Conservation (phyloP, 2,329 filamentous ascomycete species). For the Venturia nashicola region DNA sequence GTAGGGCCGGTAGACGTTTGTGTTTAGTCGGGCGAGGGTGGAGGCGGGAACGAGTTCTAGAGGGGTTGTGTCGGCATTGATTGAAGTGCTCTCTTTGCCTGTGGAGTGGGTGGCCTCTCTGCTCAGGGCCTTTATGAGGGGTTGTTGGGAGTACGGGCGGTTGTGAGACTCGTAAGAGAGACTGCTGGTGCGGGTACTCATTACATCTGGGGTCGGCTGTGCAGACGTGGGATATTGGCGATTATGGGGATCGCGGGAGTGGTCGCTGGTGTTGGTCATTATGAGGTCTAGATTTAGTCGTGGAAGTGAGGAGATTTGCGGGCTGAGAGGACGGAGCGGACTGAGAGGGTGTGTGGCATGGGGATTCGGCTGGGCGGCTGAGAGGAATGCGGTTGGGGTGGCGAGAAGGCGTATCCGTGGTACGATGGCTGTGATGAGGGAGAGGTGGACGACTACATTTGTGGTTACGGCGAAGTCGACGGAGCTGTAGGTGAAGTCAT, state of each 20-base stretch:
- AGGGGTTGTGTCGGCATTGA: background rate
- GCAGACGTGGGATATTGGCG: background rate
- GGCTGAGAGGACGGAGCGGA: background rate
- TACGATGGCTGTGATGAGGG: constrained; percentile 2
- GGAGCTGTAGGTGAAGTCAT: background rate
- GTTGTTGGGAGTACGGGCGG: background rate
- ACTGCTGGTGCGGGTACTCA: background rate
- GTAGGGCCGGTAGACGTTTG: background rate
- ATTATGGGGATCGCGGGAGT: background rate
- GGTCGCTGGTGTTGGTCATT: no score
- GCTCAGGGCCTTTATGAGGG: background rate
- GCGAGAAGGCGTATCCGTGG: background rate
- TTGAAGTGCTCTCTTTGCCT: background rate
- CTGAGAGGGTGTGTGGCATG: background rate
- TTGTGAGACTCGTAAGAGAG: background rate
- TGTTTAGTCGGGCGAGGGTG: background rate
- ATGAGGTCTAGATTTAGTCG: background rate
- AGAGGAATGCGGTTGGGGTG: background rate
- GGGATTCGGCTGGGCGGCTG: background rate
- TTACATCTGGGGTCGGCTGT: background rate
- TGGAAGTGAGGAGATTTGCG: background rate
- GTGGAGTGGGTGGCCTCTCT: background rate
- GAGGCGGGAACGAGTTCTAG: background rate
- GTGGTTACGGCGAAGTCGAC: background rate
- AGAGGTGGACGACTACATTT: background rate